Conservation (phyloP, 495 filamentous ascomycete species). For the Penicillium alfredii region DNA sequence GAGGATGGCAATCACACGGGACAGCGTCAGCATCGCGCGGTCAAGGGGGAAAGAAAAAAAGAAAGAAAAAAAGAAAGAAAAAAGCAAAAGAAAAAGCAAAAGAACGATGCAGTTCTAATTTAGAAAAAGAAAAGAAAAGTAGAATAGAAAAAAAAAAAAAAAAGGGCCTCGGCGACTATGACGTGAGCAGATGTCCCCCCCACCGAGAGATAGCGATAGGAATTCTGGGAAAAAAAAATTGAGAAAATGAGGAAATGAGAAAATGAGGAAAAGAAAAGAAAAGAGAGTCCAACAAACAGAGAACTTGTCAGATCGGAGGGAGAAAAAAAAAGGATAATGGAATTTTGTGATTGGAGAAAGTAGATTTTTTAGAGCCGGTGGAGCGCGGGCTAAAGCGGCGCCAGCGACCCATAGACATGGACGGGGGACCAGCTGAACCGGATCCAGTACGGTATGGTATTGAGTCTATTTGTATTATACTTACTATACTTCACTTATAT, state of each 20-base stretch:
- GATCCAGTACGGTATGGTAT: no score
- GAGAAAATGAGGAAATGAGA: slow-evolving; percentile 5
- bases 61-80: slow-evolving; percentile 4
- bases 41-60: slow-evolving; percentile 12
- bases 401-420: slow-evolving; percentile 39
- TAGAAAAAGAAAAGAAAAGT: slow-evolving; percentile 10
- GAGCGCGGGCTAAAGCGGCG: slow-evolving; percentile 28
- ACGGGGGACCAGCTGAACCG: slow-evolving; percentile 27
- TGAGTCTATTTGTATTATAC: no score
- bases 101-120: no score
- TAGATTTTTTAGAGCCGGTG: slow-evolving; percentile 18
- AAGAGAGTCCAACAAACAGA: slow-evolving; percentile 11
- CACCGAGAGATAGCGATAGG: no score
- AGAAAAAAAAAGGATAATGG: slow-evolving; percentile 12
- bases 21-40: slow-evolving; percentile 23
- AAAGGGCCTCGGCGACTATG: slow-evolving; percentile 31
- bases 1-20: slow-evolving; percentile 23
- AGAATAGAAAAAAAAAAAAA: slow-evolving; percentile 12
- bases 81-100: slow-evolving; percentile 13
- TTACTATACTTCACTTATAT: no score
- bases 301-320: slow-evolving; percentile 5
- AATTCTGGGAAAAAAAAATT: slow-evolving; percentile 2
- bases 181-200: no score
- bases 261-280: slow-evolving; percentile 9
- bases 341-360: slow-evolving; percentile 23